Evolutionary conservation across 2,329 filamentous ascomycete genomes (phyloP).

Genomic region (Epichloe hybrida): DNA sequence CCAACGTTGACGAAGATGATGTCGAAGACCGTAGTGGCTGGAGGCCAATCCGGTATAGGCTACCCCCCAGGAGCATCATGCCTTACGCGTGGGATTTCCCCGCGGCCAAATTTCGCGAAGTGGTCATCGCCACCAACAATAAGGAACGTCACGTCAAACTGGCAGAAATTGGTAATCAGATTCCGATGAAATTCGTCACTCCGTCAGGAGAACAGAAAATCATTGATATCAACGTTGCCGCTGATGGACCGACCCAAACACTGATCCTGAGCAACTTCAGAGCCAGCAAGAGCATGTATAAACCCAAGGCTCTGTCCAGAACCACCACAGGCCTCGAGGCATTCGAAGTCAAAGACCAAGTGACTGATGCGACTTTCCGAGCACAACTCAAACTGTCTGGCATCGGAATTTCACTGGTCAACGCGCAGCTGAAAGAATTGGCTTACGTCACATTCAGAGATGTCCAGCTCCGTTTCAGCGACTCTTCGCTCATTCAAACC

Average conservation of each 20-base stretch:
- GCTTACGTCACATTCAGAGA: constrained; percentile 90
- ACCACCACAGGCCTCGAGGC: constrained; percentile 36
- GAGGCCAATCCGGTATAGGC: constrained; percentile 81
- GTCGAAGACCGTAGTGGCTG: constrained; percentile 73
- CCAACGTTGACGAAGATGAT: constrained; percentile 84
- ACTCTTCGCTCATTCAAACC: constrained; percentile 89
- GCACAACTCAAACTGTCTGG: constrained; percentile 81
- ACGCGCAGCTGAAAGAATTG: constrained; percentile 79
- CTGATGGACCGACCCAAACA: constrained; percentile 89
- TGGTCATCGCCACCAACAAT: constrained; percentile 48
- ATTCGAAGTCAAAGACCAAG: constrained; percentile 89
- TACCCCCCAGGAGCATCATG: constrained; percentile 96
- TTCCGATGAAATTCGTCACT: constrained; percentile 81
- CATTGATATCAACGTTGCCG: constrained; percentile 91
- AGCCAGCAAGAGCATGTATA: constrained; percentile 82
- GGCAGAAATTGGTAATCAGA: constrained; percentile 88
- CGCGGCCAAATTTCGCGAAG: constrained; percentile 88
- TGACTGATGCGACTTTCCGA: constrained; percentile 77
- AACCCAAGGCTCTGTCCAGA: constrained; percentile 36
- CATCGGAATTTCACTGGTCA: constrained; percentile 86
- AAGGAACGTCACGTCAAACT: constrained; percentile 80
- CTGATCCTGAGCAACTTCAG: constrained; percentile 91
- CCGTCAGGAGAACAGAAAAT: constrained; percentile 62
- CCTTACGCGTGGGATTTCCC: constrained; percentile 99
- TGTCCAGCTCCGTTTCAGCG: constrained; percentile 78